Evolutionary conservation across 179 eudicot genomes (phyloP), one percentile per base, ranked within the genome.

Genomic region (Gypsophila paniculata): DNA sequence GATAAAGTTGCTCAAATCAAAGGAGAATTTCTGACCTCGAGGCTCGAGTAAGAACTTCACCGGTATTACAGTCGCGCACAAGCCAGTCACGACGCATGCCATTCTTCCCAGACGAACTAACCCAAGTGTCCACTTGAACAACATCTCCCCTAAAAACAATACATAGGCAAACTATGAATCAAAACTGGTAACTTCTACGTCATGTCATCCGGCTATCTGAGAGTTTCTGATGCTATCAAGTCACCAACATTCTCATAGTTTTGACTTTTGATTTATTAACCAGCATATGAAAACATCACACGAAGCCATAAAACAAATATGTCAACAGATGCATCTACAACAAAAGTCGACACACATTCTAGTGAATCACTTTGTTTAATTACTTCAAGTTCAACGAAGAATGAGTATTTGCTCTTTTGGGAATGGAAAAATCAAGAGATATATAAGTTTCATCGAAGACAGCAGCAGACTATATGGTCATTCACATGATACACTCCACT

Each of bases 51-150:
- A 94, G 85, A 74, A 81, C 75, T 55, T 90, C 92, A n/a, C 99
- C 95, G 0, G 99, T 94, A 62, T 71, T 82, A 79, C 82, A 81
- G 72, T 94, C 94, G 58, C 94, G 88, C 21, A 94, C 70, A 66
- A 89, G 88, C 99, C 99, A 94, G 65, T 91, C 99, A 75, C 99
- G 87, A n/a, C 97, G 94, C 96, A 91, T 88, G 11, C 99, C 96
- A 78, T 91, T 94, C 74, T 94, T 94, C 52, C 99, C 97, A 2
- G 96, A 91, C 58, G 90, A 80, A 66, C 91, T 87, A 57, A 91
- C 96, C 99, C 97, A 94, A 48, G 96, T 94, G 70, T 91, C 99
- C 51, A 91, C 96, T 82, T 94, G 94, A 82, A 94, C 96, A 75
- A 88, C 92, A 82, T 94, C 99, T 39, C 97, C 96, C 99, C 99